Conservation (phyloP, 2,329 filamentous ascomycete genomes). For the Nemania sp. region DNA sequence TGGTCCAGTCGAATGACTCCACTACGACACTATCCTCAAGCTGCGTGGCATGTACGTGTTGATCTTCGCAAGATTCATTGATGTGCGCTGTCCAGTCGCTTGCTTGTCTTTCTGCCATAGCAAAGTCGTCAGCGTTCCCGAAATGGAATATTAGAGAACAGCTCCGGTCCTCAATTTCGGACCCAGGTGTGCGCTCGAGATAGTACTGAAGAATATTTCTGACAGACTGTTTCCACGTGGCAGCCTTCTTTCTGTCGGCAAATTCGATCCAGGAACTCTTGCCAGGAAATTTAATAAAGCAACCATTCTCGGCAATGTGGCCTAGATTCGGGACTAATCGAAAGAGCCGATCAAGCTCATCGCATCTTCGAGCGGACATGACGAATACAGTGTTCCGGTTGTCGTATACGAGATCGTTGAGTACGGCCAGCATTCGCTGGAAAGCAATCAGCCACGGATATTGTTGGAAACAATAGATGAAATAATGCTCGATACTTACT, state of each 20-base stretch:
- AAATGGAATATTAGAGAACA: conserved; percentile 93
- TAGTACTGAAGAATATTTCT: conserved; percentile 86
- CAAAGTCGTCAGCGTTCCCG: conserved; percentile 77
- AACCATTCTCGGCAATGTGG: conserved; percentile 92
- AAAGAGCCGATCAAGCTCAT: conserved; percentile 87
- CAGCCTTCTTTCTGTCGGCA: conserved; percentile 71
- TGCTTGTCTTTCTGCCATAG: conserved; percentile 76
- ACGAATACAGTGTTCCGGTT: conserved; percentile 86
- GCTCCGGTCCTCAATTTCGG: conserved; percentile 86
- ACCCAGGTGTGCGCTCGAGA: conserved; percentile 84
- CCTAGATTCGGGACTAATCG: conserved; percentile 81
- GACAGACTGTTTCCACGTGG: conserved; percentile 82
- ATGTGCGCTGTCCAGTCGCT: conserved; percentile 92
- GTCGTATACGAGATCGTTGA: conserved; percentile 81
- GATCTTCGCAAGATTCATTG: conserved; percentile 86
- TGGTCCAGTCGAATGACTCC: conserved; percentile 85
- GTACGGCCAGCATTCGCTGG: conserved; percentile 76
- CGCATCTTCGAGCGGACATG: conserved; percentile 86
- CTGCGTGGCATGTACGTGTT: conserved; percentile 82
- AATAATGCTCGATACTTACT: conserved; percentile 41
- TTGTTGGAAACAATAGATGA: neutral
- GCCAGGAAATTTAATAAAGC: conserved; percentile 77
- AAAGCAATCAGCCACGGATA: conserved; percentile 18
- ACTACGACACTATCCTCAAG: conserved; percentile 81
- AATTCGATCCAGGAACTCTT: conserved; percentile 76